Evolutionary conservation across 257 asterid species (phyloP).

Genomic region (Solanum sparsipilum): DNA sequence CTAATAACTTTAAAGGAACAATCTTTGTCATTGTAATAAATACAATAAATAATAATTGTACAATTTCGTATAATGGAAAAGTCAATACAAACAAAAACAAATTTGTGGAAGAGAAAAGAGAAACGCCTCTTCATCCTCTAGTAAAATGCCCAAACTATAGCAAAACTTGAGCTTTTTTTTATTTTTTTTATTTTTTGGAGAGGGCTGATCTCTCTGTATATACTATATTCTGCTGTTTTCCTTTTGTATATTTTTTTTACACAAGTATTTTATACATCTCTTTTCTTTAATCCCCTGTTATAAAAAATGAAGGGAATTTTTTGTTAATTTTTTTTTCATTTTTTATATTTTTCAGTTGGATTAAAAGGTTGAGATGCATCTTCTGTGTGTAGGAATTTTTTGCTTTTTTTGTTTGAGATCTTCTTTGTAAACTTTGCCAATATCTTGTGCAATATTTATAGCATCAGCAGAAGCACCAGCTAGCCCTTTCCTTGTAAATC

Average conservation of each 20-base stretch:
- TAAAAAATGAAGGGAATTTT: constrained; percentile 8
- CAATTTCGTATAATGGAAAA: constrained; percentile 1
- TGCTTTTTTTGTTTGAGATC: constrained; percentile 57
- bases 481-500: constrained; percentile 87
- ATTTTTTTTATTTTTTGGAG: constrained; percentile 23
- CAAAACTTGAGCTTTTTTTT: constrained; percentile 34
- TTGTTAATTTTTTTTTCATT: neutral
- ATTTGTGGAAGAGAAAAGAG: constrained; percentile 8
- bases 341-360: neutral
- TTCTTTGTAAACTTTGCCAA: constrained; percentile 61
- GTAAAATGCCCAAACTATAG: constrained; percentile 31
- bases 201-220: constrained; percentile 39
- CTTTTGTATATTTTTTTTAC: neutral
- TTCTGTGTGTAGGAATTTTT: constrained; percentile 61
- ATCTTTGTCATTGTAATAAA: neutral
- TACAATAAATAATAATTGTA: constrained; percentile 15
- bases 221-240: constrained; percentile 13
- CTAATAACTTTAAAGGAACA: neutral
- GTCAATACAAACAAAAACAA: neutral
- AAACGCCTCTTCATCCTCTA: constrained; percentile 50
- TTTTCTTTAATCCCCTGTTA: neutral
- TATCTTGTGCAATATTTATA: constrained; percentile 54
- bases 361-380: constrained; percentile 73
- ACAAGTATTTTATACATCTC: neutral
- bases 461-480: constrained; percentile 88